phyloP scores from a whole-genome alignment of 176 grass and related monocot species.

The Microstegium vimineum region DNA sequence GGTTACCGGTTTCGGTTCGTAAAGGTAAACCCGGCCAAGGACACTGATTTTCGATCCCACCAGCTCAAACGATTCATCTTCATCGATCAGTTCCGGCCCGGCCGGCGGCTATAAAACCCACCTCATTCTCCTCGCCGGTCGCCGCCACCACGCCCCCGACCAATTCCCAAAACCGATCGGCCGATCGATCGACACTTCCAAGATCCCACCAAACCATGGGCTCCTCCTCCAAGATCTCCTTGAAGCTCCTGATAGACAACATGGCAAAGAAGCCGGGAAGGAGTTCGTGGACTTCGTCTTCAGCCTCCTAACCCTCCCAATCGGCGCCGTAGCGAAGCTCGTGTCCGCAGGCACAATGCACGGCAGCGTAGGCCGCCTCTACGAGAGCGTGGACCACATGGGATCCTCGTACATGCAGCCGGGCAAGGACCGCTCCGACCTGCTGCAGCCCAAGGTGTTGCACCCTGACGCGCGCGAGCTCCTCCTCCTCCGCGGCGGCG shows the following conservation, averaged over 20 bases:
- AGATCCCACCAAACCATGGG: too few species aligned
- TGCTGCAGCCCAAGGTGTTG: slow-evolving; percentile 30
- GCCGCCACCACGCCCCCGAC: background rate
- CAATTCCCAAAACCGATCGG: background rate
- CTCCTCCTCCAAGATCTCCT: slow-evolving; percentile 17
- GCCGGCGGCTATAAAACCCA: background rate
- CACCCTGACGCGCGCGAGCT: slow-evolving; percentile 21
- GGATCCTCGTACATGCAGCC: slow-evolving; percentile 17
- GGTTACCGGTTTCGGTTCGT: too few species aligned
- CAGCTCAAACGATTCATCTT: background rate
- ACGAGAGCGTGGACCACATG: slow-evolving; percentile 39
- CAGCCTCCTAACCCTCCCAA: slow-evolving; percentile 25
- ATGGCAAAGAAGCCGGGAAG: slow-evolving; percentile 32
- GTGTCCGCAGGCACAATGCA: slow-evolving; percentile 28
- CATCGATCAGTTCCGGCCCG: too few species aligned
- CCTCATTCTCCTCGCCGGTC: too few species aligned
- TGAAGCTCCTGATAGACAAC: slow-evolving; percentile 38
- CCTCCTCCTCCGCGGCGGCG: slow-evolving; percentile 18
- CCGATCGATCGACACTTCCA: too few species aligned
- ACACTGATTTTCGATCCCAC: too few species aligned
- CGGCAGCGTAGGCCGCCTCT: slow-evolving; percentile 33
- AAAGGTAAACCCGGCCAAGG: too few species aligned
- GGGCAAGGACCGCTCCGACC: background rate
- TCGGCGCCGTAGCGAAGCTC: slow-evolving; percentile 41
- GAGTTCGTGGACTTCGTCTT: slow-evolving; percentile 60